phyloP scores from a whole-genome alignment of 495 filamentous ascomycete genomes.

The Cudoniella acicularis region DNA sequence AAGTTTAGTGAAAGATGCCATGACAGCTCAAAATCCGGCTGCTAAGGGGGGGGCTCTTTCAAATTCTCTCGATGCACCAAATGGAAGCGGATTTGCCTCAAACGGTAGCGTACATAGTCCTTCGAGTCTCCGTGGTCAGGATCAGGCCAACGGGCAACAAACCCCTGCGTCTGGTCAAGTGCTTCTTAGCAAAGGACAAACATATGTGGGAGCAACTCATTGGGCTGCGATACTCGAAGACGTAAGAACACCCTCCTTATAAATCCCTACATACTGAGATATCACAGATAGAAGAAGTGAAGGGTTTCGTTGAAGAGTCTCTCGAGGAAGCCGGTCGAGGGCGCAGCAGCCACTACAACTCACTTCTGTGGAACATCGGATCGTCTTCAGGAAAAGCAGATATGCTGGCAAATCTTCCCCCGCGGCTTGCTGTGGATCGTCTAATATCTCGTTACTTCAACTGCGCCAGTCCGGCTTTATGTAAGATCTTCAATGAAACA shows the following conservation, averaged over 20 bases:
- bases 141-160: no score
- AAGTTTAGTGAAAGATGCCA: constrained; percentile 38
- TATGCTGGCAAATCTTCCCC: constrained; percentile 37
- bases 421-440: constrained; percentile 34
- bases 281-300: constrained; percentile 28
- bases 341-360: constrained; percentile 20
- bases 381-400: constrained; percentile 28
- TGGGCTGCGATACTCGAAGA: constrained; percentile 54
- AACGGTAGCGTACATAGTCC: no score
- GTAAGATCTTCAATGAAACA: constrained; percentile 9
- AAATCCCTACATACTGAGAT: constrained; percentile 29
- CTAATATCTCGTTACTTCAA: constrained; percentile 48
- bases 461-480: constrained; percentile 40
- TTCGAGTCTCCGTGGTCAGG: no score
- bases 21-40: constrained; percentile 11
- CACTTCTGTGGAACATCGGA: constrained; percentile 11
- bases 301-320: constrained; percentile 30
- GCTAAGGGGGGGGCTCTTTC: constrained; percentile 10
- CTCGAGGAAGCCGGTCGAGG: constrained; percentile 24
- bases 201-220: constrained; percentile 49
- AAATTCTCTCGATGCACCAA: constrained; percentile 8
- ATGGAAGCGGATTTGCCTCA: neutral
- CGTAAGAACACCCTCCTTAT: constrained; percentile 30
- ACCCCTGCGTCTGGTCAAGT: no score
- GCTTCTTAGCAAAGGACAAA: constrained; percentile 23